phyloP scores from a whole-genome alignment of 306 rosid genomes.

The Coriaria nepalensis region DNA sequence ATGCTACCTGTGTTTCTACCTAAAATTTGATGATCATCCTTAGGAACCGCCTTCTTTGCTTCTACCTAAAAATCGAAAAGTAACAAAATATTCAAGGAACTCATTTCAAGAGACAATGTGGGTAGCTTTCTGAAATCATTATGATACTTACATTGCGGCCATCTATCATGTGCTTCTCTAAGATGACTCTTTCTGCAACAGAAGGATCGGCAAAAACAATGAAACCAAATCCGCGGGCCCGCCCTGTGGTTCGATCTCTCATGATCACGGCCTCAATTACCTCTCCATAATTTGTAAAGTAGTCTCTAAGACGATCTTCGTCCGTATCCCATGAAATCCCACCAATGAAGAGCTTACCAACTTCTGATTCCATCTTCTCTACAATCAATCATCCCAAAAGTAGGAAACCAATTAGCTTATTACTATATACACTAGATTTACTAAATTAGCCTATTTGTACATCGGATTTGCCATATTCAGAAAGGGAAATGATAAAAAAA shows the following conservation, averaged over 20 bases:
- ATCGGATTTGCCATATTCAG: too few species aligned
- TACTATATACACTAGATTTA: conserved; percentile 12
- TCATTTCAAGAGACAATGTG: conserved; percentile 1
- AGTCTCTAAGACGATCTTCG: conserved; percentile 77
- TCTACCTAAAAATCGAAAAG: conserved; percentile 58
- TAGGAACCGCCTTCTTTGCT: conserved; percentile 95
- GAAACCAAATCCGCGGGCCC: conserved; percentile 92
- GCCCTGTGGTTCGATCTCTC: conserved; percentile 92
- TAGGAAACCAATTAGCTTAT: conserved; percentile 10
- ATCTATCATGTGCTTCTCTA: conserved; percentile 83
- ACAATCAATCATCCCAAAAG: conserved; percentile 20
- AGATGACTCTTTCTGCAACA: conserved; percentile 71
- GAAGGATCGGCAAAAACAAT: conserved; percentile 78
- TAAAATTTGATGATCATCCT: conserved; percentile 64
- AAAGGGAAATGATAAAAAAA: neutral
- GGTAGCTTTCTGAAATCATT: conserved; percentile 9
- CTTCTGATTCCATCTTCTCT: conserved; percentile 81
- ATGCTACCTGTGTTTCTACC: conserved; percentile 35
- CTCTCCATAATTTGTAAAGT: conserved; percentile 75
- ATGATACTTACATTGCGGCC: conserved; percentile 72
- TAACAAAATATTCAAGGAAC: conserved; percentile 9
- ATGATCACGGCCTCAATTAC: conserved; percentile 91
- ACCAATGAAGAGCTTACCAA: conserved; percentile 97
- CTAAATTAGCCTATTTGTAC: neutral
- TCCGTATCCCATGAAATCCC: conserved; percentile 98